phyloP scores from a whole-genome alignment of 2,329 filamentous ascomycete genomes.

The Hypoxylon sp. region DNA sequence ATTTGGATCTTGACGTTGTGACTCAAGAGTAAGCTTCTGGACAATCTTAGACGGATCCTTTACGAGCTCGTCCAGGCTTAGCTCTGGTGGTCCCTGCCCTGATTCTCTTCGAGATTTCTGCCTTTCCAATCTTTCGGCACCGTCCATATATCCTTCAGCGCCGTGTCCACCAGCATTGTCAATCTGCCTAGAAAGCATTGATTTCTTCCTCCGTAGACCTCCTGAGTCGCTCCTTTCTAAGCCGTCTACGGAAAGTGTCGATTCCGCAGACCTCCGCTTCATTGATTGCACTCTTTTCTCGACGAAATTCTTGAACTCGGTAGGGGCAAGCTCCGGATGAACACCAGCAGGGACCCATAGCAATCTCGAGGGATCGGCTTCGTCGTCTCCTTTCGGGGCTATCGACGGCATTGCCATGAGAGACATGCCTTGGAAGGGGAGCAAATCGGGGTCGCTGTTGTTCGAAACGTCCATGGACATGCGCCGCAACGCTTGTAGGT shows the following conservation, averaged over 20 bases:
- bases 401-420: slow-evolving; percentile 78
- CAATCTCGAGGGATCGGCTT: slow-evolving; percentile 87
- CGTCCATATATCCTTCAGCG: slow-evolving; percentile 80
- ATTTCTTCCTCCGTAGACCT: slow-evolving; percentile 86
- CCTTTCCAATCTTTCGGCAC: slow-evolving; percentile 81
- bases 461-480: slow-evolving; percentile 95
- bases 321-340: slow-evolving; percentile 93
- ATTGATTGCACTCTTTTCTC: slow-evolving; percentile 94
- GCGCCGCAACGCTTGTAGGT: slow-evolving; percentile 87
- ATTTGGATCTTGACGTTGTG: slow-evolving; percentile 59
- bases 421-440: slow-evolving; percentile 74
- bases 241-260: slow-evolving; percentile 70
- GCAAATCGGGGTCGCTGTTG: slow-evolving; percentile 78
- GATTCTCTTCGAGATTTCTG: slow-evolving; percentile 71
- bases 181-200: slow-evolving; percentile 93
- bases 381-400: slow-evolving; percentile 78
- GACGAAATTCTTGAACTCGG: slow-evolving; percentile 96
- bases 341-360: slow-evolving; percentile 97
- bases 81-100: slow-evolving; percentile 66
- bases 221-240: slow-evolving; percentile 67
- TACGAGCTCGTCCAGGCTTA: slow-evolving; percentile 85
- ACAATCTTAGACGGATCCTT: slow-evolving; percentile 81
- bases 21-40: slow-evolving; percentile 73
- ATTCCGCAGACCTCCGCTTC: slow-evolving; percentile 83
- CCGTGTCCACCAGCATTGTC: slow-evolving; percentile 74